Percentiles rank a stretch among this genome's conserved stretches.
phyloP scores from a whole-genome alignment of 371 early-diverging fungal species.

The Circinella minor region DNA sequence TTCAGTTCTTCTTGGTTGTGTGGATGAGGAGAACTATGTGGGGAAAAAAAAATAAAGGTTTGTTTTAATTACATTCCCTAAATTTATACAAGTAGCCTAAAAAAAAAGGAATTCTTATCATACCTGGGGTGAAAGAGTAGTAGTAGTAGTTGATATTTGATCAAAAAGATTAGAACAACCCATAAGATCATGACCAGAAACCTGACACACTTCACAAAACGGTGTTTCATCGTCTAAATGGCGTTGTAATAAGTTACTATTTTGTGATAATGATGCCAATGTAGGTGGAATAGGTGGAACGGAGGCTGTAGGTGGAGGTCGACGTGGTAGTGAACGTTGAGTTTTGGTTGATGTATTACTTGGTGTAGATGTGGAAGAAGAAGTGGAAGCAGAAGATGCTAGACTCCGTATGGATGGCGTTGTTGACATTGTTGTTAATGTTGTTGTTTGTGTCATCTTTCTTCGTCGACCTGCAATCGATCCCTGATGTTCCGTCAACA shows the following conservation, averaged over 20 bases:
- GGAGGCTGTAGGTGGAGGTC: background rate
- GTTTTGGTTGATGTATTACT: background rate
- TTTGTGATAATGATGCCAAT: background rate
- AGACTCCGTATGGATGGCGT: background rate
- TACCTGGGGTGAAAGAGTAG: background rate
- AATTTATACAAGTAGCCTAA: no score
- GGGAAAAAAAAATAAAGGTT: background rate
- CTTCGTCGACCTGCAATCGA: constrained; percentile 36
- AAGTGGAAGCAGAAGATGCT: background rate
- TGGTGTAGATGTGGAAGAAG: background rate
- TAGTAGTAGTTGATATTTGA: background rate
- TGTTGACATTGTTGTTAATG: background rate
- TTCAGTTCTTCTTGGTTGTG: background rate
- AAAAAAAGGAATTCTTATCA: background rate
- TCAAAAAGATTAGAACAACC: constrained; percentile 47
- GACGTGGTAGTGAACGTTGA: background rate
- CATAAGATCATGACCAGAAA: constrained; percentile 59
- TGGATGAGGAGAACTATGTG: background rate
- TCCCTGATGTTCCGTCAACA: constrained; percentile 45
- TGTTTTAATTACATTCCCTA: background rate
- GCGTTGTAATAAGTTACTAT: no score
- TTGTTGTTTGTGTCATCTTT: constrained; percentile 5
- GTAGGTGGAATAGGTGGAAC: constrained; percentile 2
- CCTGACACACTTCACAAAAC: constrained; percentile 67
- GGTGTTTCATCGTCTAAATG: constrained; percentile 17